These are phyloP conservation scores for Monilinia laxa DNA, from an alignment of 2,329 filamentous ascomycete species.

Conservation along the genomic window DNA sequence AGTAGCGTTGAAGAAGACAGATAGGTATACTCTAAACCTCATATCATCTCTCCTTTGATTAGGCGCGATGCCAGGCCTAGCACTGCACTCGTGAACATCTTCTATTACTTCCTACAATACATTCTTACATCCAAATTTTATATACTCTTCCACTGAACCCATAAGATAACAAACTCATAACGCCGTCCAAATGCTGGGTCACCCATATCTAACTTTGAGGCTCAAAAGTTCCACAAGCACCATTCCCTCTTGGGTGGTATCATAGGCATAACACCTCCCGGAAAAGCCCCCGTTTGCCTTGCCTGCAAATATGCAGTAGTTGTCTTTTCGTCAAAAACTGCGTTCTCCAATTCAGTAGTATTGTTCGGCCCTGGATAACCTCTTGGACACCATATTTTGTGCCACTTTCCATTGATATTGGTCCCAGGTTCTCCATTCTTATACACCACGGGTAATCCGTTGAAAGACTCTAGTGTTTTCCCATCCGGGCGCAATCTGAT, in stretches of 20 bases:
- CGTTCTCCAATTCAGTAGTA: slow-evolving; percentile 60
- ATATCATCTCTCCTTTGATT: background rate
- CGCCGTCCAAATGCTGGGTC: slow-evolving; percentile 26
- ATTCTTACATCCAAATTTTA: background rate
- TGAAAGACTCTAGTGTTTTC: slow-evolving; percentile 56
- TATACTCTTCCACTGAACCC: background rate
- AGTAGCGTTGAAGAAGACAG: background rate
- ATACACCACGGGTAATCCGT: slow-evolving; percentile 62
- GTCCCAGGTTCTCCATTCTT: slow-evolving; percentile 52
- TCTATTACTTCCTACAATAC: slow-evolving; percentile 5
- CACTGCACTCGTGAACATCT: background rate
- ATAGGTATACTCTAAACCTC: background rate
- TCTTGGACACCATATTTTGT: slow-evolving; percentile 70
- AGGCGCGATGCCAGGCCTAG: background rate
- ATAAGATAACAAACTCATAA: slow-evolving; percentile 17
- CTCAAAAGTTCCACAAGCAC: slow-evolving; percentile 70
- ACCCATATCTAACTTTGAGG: background rate
- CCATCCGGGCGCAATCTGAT: slow-evolving; percentile 28
- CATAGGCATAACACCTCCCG: slow-evolving; percentile 69
- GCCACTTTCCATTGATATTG: slow-evolving; percentile 55
- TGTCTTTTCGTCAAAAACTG: slow-evolving; percentile 59
- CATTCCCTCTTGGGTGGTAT: slow-evolving; percentile 77
- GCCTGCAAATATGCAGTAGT: slow-evolving; percentile 65
- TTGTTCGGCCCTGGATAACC: slow-evolving; percentile 64
- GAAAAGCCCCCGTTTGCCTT: slow-evolving; percentile 64